Evolutionary conservation across 2,329 filamentous ascomycete species (phyloP).

Genomic region (Botrytis elliptica): DNA sequence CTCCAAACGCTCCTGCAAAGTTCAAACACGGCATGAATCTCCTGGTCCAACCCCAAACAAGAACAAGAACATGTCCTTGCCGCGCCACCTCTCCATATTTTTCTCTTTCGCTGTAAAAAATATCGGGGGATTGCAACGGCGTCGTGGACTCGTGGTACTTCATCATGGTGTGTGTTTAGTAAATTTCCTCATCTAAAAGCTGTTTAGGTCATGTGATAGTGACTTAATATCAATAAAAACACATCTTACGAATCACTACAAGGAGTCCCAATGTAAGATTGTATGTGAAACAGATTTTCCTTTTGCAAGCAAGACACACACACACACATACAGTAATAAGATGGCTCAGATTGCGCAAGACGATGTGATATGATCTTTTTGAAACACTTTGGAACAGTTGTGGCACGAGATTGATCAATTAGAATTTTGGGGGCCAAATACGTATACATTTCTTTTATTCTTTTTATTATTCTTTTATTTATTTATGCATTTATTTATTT

Average conservation of each 20-base stretch:
- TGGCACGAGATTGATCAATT: neutral
- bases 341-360: constrained; percentile 16
- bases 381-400: neutral
- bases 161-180: no score
- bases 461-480: neutral
- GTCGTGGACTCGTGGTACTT: neutral
- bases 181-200: no score
- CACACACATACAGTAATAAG: no score
- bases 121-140: neutral
- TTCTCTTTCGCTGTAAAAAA: no score
- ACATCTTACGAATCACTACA: no score
- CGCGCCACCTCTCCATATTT: neutral
- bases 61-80: neutral
- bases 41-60: neutral
- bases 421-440: neutral
- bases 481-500: no score
- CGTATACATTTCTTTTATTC: neutral
- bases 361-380: neutral
- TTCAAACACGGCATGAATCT: neutral
- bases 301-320: neutral
- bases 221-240: no score
- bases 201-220: no score
- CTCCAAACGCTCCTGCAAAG: neutral
- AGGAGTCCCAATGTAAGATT: no score
- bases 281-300: neutral